Evolutionary conservation across 768 basidiomycete genomes (phyloP).

Genomic region (Terana coerulea): DNA sequence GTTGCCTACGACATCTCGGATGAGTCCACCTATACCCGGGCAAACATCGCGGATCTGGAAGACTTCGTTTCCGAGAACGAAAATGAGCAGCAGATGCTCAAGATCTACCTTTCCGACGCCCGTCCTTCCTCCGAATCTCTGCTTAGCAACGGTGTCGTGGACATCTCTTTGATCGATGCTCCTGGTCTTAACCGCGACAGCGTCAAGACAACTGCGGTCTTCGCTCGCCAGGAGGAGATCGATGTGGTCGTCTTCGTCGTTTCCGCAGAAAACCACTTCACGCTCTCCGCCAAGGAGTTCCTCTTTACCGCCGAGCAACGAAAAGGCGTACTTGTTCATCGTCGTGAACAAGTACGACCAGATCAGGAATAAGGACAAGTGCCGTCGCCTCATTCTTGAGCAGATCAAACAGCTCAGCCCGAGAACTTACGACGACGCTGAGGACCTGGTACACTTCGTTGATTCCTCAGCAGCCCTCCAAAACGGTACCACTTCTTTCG

Average conservation of each 20-base stretch:
- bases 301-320: slow-evolving; percentile 87
- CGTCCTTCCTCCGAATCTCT: slow-evolving; percentile 78
- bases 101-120: slow-evolving; percentile 84
- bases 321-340: slow-evolving; percentile 97
- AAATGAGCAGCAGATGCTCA: slow-evolving; percentile 67
- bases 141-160: slow-evolving; percentile 91
- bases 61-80: slow-evolving; percentile 75
- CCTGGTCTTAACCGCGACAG: slow-evolving; percentile 97
- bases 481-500: slow-evolving; percentile 68
- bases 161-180: slow-evolving; percentile 97
- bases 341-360: slow-evolving; percentile 98
- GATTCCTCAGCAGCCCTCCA: slow-evolving; percentile 79
- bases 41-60: slow-evolving; percentile 67
- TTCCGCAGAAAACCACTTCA: slow-evolving; percentile 98
- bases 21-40: slow-evolving; percentile 71
- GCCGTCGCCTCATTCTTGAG: slow-evolving; percentile 81
- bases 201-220: slow-evolving; percentile 90
- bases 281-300: slow-evolving; percentile 92
- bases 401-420: slow-evolving; percentile 93
- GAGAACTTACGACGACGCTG: slow-evolving; percentile 84
- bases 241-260: slow-evolving; percentile 99
- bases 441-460: slow-evolving; percentile 97
- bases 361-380: slow-evolving; percentile 93
- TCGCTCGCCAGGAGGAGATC: slow-evolving; percentile 95
- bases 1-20: slow-evolving; percentile 65